Percentiles rank a stretch among this genome's conserved stretches.
Conservation (phyloP, 2,329 filamentous ascomycete species). For the Exophiala oligosperma region DNA sequence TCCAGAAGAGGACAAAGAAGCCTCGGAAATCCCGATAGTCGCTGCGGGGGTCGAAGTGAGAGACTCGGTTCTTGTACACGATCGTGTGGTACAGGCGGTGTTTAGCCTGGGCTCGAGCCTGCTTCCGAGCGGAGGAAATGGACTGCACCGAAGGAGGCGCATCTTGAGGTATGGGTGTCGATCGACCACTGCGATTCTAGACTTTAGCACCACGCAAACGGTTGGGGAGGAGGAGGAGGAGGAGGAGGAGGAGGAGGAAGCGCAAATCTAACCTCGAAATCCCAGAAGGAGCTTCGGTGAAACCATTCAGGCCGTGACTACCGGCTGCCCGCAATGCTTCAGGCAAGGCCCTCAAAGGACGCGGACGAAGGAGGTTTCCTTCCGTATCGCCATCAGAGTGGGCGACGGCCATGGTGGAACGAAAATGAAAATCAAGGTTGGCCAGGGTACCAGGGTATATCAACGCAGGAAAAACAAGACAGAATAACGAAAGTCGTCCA, state of each 20-base stretch:
- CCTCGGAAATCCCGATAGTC: conserved; percentile 94
- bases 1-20: conserved; percentile 99
- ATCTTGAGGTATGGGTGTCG: conserved; percentile 82
- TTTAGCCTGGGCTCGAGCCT: conserved; percentile 76
- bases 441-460: background rate
- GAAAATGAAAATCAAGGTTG: background rate
- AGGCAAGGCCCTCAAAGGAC: conserved; percentile 17
- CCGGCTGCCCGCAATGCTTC: conserved; percentile 23
- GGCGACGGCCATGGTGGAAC: conserved; percentile 10
- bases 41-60: conserved; percentile 90
- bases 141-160: conserved; percentile 90
- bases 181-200: conserved; percentile 62
- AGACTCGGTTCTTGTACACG: conserved; percentile 85
- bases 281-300: conserved; percentile 33
- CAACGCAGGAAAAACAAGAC: background rate
- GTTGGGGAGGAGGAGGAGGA: background rate
- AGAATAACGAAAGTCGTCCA: background rate
- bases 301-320: conserved; percentile 29
- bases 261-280: conserved; percentile 38
- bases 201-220: background rate
- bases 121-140: conserved; percentile 80
- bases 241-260: background rate
- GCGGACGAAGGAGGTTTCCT: conserved; percentile 23
- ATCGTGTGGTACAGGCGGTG: conserved; percentile 89
- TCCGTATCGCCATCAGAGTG: conserved; percentile 12